Conservation (phyloP, 805 yeast genomes). For the Blastobotrys attinorum region DNA sequence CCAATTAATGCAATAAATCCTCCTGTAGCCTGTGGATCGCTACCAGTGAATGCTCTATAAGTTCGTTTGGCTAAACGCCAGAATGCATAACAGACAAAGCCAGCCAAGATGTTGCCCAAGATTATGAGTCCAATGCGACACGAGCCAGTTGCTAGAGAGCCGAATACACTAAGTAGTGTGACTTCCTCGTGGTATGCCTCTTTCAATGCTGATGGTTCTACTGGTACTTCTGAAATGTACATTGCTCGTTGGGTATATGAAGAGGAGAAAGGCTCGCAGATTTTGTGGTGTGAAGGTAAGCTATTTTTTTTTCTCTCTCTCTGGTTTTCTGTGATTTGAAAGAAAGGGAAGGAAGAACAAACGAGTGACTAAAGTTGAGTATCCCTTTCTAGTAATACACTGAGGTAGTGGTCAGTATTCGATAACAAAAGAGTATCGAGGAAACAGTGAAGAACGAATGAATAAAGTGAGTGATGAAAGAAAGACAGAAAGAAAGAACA, state of each 20-base stretch:
- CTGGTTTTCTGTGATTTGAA: neutral
- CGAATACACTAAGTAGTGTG: neutral
- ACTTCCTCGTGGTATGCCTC: neutral
- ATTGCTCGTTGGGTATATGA: too few species aligned
- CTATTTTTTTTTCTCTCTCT: too few species aligned
- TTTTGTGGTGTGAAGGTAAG: too few species aligned
- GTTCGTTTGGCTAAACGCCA: neutral
- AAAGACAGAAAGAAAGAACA: neutral
- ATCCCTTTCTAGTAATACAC: neutral
- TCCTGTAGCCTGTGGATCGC: neutral
- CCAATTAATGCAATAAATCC: neutral
- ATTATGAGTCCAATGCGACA: neutral
- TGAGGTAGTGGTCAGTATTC: too few species aligned
- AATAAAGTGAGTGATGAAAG: too few species aligned
- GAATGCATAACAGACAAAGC: neutral
- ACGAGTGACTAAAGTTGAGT: neutral
- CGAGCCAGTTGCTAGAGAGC: neutral
- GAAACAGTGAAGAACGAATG: too few species aligned
- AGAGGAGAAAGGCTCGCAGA: too few species aligned
- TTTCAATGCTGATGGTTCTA: neutral
- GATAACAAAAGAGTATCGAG: too few species aligned
- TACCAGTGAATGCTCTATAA: neutral
- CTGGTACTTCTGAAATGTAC: neutral
- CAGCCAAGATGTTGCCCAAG: neutral
- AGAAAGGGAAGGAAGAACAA: neutral